These are phyloP conservation scores for Camelina sativa DNA, from an alignment of 345 rosid species.

Conservation along the genomic window DNA sequence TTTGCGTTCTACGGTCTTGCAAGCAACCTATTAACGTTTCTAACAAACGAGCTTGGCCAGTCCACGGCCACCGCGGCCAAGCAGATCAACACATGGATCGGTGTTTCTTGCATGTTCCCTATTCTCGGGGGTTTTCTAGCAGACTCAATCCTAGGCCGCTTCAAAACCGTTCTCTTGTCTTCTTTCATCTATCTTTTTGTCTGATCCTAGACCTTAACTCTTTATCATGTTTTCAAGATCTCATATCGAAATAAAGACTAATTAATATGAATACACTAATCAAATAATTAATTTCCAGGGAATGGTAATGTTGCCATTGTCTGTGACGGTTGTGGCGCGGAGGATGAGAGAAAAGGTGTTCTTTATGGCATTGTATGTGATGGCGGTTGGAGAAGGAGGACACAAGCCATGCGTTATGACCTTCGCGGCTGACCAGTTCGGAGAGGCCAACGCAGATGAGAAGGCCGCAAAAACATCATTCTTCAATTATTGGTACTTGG, in stretches of 20 bases:
- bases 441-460: conserved; percentile 62
- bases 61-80: conserved; percentile 63
- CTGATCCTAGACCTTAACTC: not conserved
- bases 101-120: conserved; percentile 77
- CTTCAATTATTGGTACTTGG: conserved; percentile 91
- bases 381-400: conserved; percentile 91
- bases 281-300: conserved; percentile 54
- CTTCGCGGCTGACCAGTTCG: conserved; percentile 93
- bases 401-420: conserved; percentile 96
- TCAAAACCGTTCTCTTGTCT: conserved; percentile 74
- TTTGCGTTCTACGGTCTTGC: conserved; percentile 84
- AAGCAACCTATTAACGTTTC: conserved; percentile 72
- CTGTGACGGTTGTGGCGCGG: conserved; percentile 59
- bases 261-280: not conserved
- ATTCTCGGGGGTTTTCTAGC: conserved; percentile 76
- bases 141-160: conserved; percentile 86
- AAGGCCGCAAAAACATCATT: conserved; percentile 83
- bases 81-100: conserved; percentile 79
- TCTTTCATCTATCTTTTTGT: conserved; percentile 65
- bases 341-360: conserved; percentile 55
- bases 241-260: not conserved
- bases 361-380: conserved; percentile 66
- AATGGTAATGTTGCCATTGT: conserved; percentile 62
- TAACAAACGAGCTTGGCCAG: conserved; percentile 66
- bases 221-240: not conserved